Base-by-base conservation (phyloP, 2,329 filamentous ascomycete species). In the Dothistroma septosporum region DNA sequence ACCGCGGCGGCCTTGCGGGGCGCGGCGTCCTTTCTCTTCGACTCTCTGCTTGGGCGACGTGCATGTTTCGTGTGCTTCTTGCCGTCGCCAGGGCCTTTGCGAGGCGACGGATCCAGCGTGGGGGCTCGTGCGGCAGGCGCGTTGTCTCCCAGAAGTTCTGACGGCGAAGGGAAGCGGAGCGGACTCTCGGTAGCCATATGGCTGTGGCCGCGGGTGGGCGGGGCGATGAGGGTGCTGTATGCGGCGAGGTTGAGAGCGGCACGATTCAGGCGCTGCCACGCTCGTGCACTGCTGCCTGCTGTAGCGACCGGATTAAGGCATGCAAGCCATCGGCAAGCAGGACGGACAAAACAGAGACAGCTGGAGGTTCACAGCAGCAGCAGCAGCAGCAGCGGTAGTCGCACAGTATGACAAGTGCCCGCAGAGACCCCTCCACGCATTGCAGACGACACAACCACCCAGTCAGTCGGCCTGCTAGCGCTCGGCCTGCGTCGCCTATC, bases 91-190 rank as follows among this genome's bases (percentile, higher is more conserved):
- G 53, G 54, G 12, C 14, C n/a, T 24, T 24, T 41, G 16, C 19
- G 12, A 41, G 41, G 22, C 12, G 35, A 61, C 24, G 53, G 56
- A 3, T 32, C n/a, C 55, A 49, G 56, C 70, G 65, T 59, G 56
- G 55, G 44, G 69, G 66, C 52, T 28, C 24, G 24, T 28, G 24
- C 24, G 24, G 68, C 60, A 21, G 67, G 61, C 33, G 41, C 59
- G 55, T 59, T 35, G 44, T 61, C 60, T 48, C 73, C 72, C 61
- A 80, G 78, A 71, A 82, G 84, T 73, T 80, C 80, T 63, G 83
- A 82, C 58, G 84, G 83, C 55, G 83, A 84, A 62, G 84, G 83
- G 66, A 86, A 85, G 71, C 79, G 81, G 75, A 85, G 60, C 37
- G 60, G 65, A 54, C 61, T 83, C 66, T 79, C 79, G 76, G 86